phyloP scores from a whole-genome alignment of 1,284 basidiomycete species.

The Moniliophthora roreri region DNA sequence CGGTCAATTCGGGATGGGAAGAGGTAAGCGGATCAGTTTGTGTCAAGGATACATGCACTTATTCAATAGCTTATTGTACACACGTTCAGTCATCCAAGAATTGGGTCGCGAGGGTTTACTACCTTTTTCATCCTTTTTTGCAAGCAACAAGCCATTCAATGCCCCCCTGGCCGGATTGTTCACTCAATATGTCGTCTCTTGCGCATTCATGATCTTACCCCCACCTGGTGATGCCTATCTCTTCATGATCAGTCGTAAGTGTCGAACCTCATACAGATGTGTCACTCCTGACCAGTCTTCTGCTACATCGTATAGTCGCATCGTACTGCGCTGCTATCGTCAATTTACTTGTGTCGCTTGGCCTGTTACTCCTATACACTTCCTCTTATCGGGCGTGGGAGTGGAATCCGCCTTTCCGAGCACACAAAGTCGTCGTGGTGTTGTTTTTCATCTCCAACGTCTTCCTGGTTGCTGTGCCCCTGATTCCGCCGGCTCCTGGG shows the following conservation, averaged over 20 bases:
- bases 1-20: conserved; percentile 46
- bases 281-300: not conserved
- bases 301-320: conserved; percentile 35
- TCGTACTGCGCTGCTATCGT: conserved; percentile 56
- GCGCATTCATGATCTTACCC: conserved; percentile 44
- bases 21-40: not conserved
- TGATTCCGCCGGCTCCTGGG: conserved; percentile 55
- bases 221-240: conserved; percentile 70
- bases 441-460: conserved; percentile 65
- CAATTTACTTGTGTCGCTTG: conserved; percentile 59
- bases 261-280: not conserved
- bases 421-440: conserved; percentile 44
- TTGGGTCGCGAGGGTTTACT: conserved; percentile 66
- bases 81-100: conserved; percentile 66
- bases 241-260: conserved; percentile 62
- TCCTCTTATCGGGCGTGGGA: conserved; percentile 40
- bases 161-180: conserved; percentile 60
- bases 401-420: conserved; percentile 66
- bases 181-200: conserved; percentile 55
- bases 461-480: conserved; percentile 57
- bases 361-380: conserved; percentile 57
- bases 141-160: conserved; percentile 63
- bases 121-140: conserved; percentile 59
- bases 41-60: not conserved
- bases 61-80: not conserved